Base-by-base conservation (phyloP, 305 asterid species). In the Solanum chacoense region DNA sequence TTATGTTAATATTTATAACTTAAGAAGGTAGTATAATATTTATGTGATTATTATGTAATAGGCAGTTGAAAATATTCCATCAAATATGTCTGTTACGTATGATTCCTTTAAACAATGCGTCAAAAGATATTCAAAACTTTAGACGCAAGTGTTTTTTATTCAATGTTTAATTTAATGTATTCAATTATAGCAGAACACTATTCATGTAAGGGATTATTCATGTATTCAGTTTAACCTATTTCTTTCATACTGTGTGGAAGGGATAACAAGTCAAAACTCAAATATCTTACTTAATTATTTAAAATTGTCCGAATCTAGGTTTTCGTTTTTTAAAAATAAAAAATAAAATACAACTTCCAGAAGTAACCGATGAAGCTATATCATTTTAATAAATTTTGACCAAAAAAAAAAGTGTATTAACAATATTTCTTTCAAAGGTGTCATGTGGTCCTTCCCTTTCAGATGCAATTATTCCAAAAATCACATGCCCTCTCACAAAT, bases 381-480 rank as follows among this genome's bases (percentile, higher is more conserved):
- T 32, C 36, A 74, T 16, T 72, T 31, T 29, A 13, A 29, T 73
- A 32, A 32, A 32, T 8, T 32, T 28, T 72, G 0, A 10, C 4
- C 2, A 1, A 8, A 74, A 74, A 31, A 18, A 18, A 3, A 20
- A 9, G 24, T 26, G 67, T n/a, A 29, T 81, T 81, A 40, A 5
- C 24, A 45, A 24, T 18, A 92, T 92, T 91, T 40, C 16, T 80
- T 42, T 42, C 28, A 42, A 92, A 91, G 93, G 88, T 22, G 12
- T 93, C 95, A 92, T 93, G 95, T 93, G 95, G 93, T 89, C 93
- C 92, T 91, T 69, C 89, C 90, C 92, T 90, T 91, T 69, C 89
- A 92, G 90, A 92, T 90, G 94, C 93, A 87, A 90, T 90, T 91
- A 91, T 93, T 92, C 93, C 89, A 87, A 71, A 71, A n/a, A 78